Percentiles rank a stretch among this genome's conserved stretches.
Conservation (phyloP, 169 alveolate species). For the Babesia ovis region DNA sequence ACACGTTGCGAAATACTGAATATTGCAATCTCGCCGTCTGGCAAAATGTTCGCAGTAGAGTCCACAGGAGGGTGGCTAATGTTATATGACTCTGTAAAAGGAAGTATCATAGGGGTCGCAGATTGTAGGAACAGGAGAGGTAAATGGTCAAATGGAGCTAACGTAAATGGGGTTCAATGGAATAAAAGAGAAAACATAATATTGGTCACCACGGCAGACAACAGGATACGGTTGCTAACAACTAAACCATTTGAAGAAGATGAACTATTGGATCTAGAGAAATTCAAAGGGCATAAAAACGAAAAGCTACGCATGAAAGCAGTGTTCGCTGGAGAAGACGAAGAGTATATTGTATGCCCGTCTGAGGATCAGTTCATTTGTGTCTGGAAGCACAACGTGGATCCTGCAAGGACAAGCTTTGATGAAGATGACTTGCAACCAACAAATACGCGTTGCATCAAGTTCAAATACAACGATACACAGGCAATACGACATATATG, state of each 20-base stretch:
- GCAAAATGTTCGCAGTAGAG: slow-evolving; percentile 34
- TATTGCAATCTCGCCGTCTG: slow-evolving; percentile 35
- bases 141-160: slow-evolving; percentile 11
- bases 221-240: slow-evolving; percentile 50
- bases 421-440: neutral
- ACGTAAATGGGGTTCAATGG: slow-evolving; percentile 56
- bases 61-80: slow-evolving; percentile 26
- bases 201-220: slow-evolving; percentile 47
- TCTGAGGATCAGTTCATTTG: slow-evolving; percentile 26
- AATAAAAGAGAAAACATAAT: slow-evolving; percentile 34
- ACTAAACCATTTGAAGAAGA: slow-evolving; percentile 1
- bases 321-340: slow-evolving; percentile 30
- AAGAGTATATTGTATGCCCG: slow-evolving; percentile 46
- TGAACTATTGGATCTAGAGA: slow-evolving; percentile 25
- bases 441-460: neutral
- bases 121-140: slow-evolving; percentile 51
- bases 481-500: neutral
- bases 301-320: slow-evolving; percentile 8
- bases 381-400: slow-evolving; percentile 37
- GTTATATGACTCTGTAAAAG: slow-evolving; percentile 25
- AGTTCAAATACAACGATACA: slow-evolving; percentile 13
- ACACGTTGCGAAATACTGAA: neutral
- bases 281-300: slow-evolving; percentile 52
- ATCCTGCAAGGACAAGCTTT: neutral
- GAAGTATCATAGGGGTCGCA: slow-evolving; percentile 1